Conservation (phyloP, 2,329 filamentous ascomycete genomes). For the Ascochyta viciae-villosae region DNA sequence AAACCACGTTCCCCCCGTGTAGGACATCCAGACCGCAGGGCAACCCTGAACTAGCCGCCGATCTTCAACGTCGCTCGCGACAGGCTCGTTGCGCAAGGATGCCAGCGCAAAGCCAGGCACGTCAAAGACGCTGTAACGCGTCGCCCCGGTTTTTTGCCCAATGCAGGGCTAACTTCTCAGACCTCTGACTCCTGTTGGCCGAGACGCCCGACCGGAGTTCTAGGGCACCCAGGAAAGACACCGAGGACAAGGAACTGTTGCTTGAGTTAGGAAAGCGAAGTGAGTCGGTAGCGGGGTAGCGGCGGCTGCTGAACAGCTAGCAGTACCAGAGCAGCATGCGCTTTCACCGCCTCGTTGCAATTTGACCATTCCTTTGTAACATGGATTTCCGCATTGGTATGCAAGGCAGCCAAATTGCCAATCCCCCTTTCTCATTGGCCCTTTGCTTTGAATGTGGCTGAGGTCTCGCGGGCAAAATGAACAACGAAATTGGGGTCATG, state of each 20-base stretch:
- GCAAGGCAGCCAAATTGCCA: conserved; percentile 5
- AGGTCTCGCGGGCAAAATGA: conserved; percentile 8
- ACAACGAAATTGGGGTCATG: conserved; percentile 16
- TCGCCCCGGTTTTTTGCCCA: conserved; percentile 11
- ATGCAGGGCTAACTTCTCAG: conserved; percentile 3
- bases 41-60: conserved; percentile 18
- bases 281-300: conserved; percentile 13
- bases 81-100: conserved; percentile 3
- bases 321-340: not conserved
- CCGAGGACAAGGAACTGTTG: conserved; percentile 8
- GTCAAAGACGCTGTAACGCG: conserved; percentile 13
- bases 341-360: conserved; percentile 15
- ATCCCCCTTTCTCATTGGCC: conserved; percentile 7
- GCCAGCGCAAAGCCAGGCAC: conserved; percentile 11
- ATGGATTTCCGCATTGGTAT: conserved; percentile 3
- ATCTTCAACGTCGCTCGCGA: conserved; percentile 17
- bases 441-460: not conserved
- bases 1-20: conserved; percentile 19
- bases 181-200: conserved; percentile 14
- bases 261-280: conserved; percentile 10
- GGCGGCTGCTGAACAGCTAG: conserved; percentile 8
- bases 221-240: conserved; percentile 2
- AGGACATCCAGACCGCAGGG: conserved; percentile 21
- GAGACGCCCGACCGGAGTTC: not conserved
- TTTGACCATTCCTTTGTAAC: conserved; percentile 4